phyloP scores from a whole-genome alignment of 192 early-diverging fungal species.

The Endogone sp. region DNA sequence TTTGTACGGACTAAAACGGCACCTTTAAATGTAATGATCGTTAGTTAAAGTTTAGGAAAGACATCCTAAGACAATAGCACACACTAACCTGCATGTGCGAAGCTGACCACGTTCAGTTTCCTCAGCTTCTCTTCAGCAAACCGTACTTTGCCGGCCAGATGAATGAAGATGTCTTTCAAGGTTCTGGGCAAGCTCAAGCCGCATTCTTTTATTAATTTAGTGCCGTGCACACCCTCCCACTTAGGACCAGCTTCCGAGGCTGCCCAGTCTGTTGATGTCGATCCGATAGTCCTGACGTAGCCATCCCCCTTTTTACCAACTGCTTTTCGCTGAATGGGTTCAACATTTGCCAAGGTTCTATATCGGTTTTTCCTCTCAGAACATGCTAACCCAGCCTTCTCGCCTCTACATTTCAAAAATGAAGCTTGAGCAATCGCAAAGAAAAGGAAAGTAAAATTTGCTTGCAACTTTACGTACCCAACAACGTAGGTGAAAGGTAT shows the following conservation, averaged over 20 bases:
- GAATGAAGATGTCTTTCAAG: slow-evolving; percentile 16
- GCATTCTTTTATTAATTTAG: slow-evolving; percentile 20
- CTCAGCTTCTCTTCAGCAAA: slow-evolving; percentile 20
- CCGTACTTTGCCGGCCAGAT: slow-evolving; percentile 15
- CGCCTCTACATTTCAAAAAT: slow-evolving; percentile 20
- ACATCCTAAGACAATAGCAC: slow-evolving; percentile 1
- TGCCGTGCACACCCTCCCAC: slow-evolving; percentile 12
- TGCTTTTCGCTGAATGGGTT: slow-evolving; percentile 14
- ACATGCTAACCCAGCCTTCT: slow-evolving; percentile 8
- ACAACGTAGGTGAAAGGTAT: slow-evolving; percentile 15
- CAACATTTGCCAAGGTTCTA: slow-evolving; percentile 15
- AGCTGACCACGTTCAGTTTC: slow-evolving; percentile 17
- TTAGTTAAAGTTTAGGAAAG: slow-evolving; percentile 18
- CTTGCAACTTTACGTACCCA: slow-evolving; percentile 11
- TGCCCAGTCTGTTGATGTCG: slow-evolving; percentile 16
- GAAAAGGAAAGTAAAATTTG: slow-evolving; percentile 5
- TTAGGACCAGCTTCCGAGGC: slow-evolving; percentile 17
- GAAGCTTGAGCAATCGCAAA: neutral
- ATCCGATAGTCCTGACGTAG: slow-evolving; percentile 16
- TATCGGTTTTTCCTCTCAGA: slow-evolving; percentile 19
- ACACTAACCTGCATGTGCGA: slow-evolving; percentile 19
- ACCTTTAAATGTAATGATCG: slow-evolving; percentile 18
- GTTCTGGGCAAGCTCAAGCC: slow-evolving; percentile 18
- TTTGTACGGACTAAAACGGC: slow-evolving; percentile 17
- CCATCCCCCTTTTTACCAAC: slow-evolving; percentile 20